phyloP scores from a whole-genome alignment of 225 moss, liverwort and hornwort species.

The Physcomitrium patens region DNA sequence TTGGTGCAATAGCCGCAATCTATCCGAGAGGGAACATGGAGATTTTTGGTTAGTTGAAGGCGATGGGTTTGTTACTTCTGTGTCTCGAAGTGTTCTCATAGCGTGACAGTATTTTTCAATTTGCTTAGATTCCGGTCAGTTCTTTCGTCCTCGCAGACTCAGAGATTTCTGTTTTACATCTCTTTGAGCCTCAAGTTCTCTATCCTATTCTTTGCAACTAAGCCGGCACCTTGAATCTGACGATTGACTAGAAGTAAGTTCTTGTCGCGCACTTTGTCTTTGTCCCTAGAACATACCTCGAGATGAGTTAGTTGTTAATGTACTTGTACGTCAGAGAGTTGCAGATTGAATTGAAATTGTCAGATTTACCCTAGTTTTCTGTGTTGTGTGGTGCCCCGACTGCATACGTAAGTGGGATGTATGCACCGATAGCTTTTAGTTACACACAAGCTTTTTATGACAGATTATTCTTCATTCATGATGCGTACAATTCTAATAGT shows the following conservation, averaged over 20 bases:
- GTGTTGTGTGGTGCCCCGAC: no score
- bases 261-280: background rate
- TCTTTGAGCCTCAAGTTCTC: background rate
- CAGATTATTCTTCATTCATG: no score
- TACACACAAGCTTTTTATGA: no score
- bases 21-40: no score
- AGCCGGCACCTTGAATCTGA: background rate
- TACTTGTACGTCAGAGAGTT: background rate
- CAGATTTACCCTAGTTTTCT: background rate
- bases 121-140: background rate
- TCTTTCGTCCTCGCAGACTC: background rate
- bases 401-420: no score
- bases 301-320: background rate
- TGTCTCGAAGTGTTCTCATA: background rate
- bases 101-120: background rate
- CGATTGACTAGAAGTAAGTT: background rate
- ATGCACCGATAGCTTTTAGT: no score
- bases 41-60: background rate
- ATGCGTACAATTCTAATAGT: no score
- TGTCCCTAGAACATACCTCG: background rate
- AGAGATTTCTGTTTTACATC: background rate
- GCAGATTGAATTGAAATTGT: background rate
- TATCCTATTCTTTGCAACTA: background rate
- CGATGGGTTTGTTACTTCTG: constrained; percentile 8
- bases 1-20: no score